Conservation (phyloP, 140 eudicot species). For the Erigeron philadelphicus region DNA sequence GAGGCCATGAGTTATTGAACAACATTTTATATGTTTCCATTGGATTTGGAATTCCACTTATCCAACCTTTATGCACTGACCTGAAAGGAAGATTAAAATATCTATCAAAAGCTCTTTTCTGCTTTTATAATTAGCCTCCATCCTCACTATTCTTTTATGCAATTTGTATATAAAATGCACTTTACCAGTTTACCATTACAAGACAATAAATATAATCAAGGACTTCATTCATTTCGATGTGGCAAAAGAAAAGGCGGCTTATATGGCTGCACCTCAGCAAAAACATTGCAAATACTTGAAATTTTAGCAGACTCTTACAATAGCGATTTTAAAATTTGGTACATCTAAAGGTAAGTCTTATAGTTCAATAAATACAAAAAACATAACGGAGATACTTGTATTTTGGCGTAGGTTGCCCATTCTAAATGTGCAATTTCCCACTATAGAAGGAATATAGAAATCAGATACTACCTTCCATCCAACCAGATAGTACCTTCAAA, state of each 20-base stretch:
- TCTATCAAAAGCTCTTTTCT: not conserved
- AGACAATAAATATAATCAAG: not conserved
- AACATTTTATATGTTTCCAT: not conserved
- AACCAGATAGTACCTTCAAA: conserved; percentile 7
- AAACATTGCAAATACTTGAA: no score
- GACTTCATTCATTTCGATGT: no score
- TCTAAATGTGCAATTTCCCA: not conserved
- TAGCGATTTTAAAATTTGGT: no score
- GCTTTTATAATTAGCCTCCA: not conserved
- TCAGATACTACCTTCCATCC: conserved; percentile 14
- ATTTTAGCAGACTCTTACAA: no score
- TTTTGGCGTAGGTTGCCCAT: not conserved
- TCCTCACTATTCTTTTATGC: not conserved
- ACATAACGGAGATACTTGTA: no score
- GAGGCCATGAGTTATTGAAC: not conserved
- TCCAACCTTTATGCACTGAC: conserved; percentile 8
- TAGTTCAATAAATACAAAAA: no score
- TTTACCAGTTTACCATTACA: not conserved
- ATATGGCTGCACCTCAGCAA: no score
- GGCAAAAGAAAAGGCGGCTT: no score
- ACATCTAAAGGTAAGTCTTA: no score
- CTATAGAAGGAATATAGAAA: not conserved
- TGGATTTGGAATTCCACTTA: not conserved
- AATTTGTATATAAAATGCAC: not conserved
- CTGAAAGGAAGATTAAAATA: not conserved